Base-by-base conservation (phyloP, 176 grass and related monocot genomes). In the Elaeis guineensis region DNA sequence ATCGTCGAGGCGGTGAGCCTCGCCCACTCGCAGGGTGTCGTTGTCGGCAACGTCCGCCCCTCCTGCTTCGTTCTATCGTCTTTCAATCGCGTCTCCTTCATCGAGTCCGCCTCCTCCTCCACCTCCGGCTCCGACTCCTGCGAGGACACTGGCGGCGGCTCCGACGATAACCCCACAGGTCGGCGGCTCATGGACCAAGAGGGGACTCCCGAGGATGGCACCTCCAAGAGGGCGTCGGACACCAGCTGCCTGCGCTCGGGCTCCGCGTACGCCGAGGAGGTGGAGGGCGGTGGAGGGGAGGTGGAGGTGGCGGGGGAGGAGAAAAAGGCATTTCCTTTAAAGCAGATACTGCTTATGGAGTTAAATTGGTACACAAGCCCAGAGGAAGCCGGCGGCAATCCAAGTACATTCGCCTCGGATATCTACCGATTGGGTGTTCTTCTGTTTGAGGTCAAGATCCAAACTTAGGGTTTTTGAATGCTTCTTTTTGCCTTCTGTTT, bases 41-140 rank as follows among this genome's bases (percentile, higher is more conserved):
- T 86, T 57, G 81, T 98, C 32, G 79, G 81, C 49, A 92, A 83
- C 76, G 80, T 73, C 16, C 87, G 93, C 2, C 93, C 93, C 0
- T 98, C 93, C 1, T 98, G 93, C 76, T 92, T 98, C 67, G 87
- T 98, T 64, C 72, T 98, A 32, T 98, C 93, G 12, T 74, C 87
- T 64, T 85, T 98, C 49, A 64, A 82, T 21, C 79, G 81, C 59
- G 88, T 98, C 69, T 89, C 87, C 59, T 98, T 98, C 75, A 98
- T 98, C 21, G 93, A 98, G 76, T 92, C 84, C 3, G 79, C 93
- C 55, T 98, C 93, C 9, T 85, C 84, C 22, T 90, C 84, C 5
- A 67, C 72, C 57, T 95, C 89, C 5, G 78, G 71, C 54, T 92
- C 81, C 9, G 93, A 83, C 19, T 73, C 73, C 14, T 85, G 76